Conservation (phyloP, 116 monocot species). For the Cymodocea nodosa region DNA sequence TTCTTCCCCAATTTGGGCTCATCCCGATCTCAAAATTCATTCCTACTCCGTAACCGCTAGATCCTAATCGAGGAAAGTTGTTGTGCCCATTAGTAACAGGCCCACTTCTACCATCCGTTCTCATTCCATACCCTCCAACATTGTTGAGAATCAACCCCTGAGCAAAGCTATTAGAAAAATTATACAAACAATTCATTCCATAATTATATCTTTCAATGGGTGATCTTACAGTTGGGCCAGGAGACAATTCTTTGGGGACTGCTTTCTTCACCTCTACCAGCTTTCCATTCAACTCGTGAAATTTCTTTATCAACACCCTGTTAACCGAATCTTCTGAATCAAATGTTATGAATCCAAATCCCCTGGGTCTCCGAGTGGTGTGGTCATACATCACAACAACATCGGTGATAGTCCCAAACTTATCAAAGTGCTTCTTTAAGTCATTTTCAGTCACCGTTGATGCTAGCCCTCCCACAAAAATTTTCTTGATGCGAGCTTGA, state of each 20-base stretch:
- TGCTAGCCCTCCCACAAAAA: conserved; percentile 60
- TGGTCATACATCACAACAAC: conserved; percentile 62
- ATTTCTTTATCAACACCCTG: conserved; percentile 31
- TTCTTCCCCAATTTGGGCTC: conserved; percentile 29
- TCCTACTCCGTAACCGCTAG: conserved; percentile 52
- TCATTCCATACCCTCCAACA: conserved; percentile 50
- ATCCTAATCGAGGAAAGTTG: conserved; percentile 29
- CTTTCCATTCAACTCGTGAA: conserved; percentile 54
- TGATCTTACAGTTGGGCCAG: conserved; percentile 42
- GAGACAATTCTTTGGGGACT: conserved; percentile 50
- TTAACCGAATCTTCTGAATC: conserved; percentile 52
- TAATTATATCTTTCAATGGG: conserved; percentile 30
- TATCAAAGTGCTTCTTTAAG: conserved; percentile 36
- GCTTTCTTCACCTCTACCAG: conserved; percentile 51
- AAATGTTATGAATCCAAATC: conserved; percentile 37
- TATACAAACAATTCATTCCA: conserved; percentile 28
- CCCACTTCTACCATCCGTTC: conserved; percentile 59
- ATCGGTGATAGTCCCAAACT: conserved; percentile 42
- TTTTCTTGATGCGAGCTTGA: conserved; percentile 38
- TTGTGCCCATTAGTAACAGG: conserved; percentile 28
- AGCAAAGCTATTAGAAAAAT: conserved; percentile 42
- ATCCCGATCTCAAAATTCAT: conserved; percentile 54
- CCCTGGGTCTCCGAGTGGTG: conserved; percentile 41
- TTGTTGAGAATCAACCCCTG: conserved; percentile 40
- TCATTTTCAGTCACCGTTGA: conserved; percentile 40